These are phyloP conservation scores for Zangia roseola DNA, from an alignment of 768 basidiomycete genomes.

Conservation along the genomic window DNA sequence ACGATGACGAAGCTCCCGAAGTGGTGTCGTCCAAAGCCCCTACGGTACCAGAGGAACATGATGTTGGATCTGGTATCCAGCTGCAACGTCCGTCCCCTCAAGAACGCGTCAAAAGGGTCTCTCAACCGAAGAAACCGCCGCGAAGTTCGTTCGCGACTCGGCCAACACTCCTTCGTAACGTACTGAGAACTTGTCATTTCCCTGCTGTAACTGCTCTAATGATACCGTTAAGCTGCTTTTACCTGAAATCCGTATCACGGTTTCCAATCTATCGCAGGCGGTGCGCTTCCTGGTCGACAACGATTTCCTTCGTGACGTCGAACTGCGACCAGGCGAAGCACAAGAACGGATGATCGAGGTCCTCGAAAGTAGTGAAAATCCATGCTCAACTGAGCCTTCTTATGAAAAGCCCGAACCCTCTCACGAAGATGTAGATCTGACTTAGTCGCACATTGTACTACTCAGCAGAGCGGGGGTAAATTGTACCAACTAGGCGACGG, in stretches of 20 bases:
- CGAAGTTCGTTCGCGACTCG: slow-evolving; percentile 67
- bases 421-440: background rate
- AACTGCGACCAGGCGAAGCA: slow-evolving; percentile 77
- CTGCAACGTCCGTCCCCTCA: slow-evolving; percentile 1
- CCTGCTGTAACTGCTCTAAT: slow-evolving; percentile 4
- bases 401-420: background rate
- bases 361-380: slow-evolving; percentile 30
- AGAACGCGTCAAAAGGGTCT: slow-evolving; percentile 22
- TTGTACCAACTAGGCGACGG: background rate
- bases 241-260: slow-evolving; percentile 83
- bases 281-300: slow-evolving; percentile 90
- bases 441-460: background rate
- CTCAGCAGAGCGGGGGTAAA: background rate
- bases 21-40: slow-evolving; percentile 51
- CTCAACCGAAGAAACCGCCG: slow-evolving; percentile 49
- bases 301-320: slow-evolving; percentile 79
- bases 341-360: slow-evolving; percentile 63
- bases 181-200: slow-evolving; percentile 34
- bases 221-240: slow-evolving; percentile 58
- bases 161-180: slow-evolving; percentile 76
- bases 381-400: background rate
- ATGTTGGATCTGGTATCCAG: slow-evolving; percentile 1
- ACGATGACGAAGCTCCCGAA: slow-evolving; percentile 54
- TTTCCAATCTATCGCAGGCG: slow-evolving; percentile 91
- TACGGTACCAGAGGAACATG: slow-evolving; percentile 7